phyloP scores from a whole-genome alignment of 1,139 yeast genomes.

The Protomyces inouyei region DNA sequence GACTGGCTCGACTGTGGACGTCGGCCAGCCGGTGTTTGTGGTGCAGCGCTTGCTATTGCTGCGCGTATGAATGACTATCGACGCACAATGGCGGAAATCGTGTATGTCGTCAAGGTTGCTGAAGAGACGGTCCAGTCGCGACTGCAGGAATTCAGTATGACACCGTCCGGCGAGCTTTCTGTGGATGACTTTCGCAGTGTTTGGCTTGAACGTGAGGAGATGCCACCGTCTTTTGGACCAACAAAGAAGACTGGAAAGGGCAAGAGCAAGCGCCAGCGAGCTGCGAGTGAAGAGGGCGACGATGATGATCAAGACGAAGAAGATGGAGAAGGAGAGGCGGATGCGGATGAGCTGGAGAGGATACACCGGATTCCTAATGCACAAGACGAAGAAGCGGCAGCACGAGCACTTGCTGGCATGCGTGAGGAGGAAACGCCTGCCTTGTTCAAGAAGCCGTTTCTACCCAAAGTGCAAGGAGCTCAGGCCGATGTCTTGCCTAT shows the following conservation, averaged over 20 bases:
- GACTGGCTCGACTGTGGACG: constrained; percentile 98
- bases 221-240: constrained; percentile 77
- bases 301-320: neutral
- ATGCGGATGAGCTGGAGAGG: constrained; percentile 35
- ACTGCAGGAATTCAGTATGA: constrained; percentile 75
- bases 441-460: constrained; percentile 11
- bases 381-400: constrained; percentile 16
- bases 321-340: constrained; percentile 5
- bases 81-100: constrained; percentile 87
- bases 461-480: neutral
- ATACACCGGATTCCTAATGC: constrained; percentile 32
- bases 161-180: constrained; percentile 68
- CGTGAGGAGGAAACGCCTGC: constrained; percentile 4
- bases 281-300: neutral
- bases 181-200: constrained; percentile 64
- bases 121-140: constrained; percentile 88
- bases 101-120: constrained; percentile 92
- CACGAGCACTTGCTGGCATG: constrained; percentile 14
- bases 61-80: constrained; percentile 94
- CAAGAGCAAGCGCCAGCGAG: constrained; percentile 28
- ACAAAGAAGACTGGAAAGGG: constrained; percentile 42
- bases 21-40: constrained; percentile 97
- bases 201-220: constrained; percentile 48
- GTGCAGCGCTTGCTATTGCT: constrained; percentile 88
- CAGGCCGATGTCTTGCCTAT: constrained; percentile 1